These are phyloP conservation scores for Eucalyptus erythrocorys DNA, from an alignment of 345 rosid species.

Conservation along the genomic window DNA sequence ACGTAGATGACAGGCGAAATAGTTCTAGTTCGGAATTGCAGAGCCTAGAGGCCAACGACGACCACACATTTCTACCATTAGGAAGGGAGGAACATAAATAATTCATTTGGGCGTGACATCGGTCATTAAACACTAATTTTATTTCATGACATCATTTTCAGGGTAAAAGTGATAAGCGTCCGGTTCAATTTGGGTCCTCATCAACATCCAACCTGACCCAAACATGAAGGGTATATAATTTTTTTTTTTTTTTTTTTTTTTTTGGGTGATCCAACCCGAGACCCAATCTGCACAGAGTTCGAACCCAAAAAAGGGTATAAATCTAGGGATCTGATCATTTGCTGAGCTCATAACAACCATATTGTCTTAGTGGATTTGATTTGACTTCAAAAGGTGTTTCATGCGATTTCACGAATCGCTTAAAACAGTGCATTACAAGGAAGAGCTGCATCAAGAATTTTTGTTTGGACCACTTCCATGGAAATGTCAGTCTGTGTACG, in stretches of 20 bases:
- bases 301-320: neutral
- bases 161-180: neutral
- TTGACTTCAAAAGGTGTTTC: neutral
- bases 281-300: neutral
- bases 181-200: neutral
- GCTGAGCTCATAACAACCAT: neutral
- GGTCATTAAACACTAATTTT: neutral
- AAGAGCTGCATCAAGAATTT: neutral
- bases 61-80: neutral
- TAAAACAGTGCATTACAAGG: neutral
- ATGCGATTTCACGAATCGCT: neutral
- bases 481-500: neutral
- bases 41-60: neutral
- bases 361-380: neutral
- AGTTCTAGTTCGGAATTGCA: neutral
- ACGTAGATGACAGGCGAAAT: neutral
- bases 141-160: neutral
- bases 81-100: neutral
- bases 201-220: neutral
- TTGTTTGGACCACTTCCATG: neutral
- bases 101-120: neutral
- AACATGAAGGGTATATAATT: neutral
- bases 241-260: too few relatives aligned
- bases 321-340: neutral
- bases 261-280: neutral